phyloP scores from a whole-genome alignment of 768 basidiomycete species.

The Hypholoma sublateritium region DNA sequence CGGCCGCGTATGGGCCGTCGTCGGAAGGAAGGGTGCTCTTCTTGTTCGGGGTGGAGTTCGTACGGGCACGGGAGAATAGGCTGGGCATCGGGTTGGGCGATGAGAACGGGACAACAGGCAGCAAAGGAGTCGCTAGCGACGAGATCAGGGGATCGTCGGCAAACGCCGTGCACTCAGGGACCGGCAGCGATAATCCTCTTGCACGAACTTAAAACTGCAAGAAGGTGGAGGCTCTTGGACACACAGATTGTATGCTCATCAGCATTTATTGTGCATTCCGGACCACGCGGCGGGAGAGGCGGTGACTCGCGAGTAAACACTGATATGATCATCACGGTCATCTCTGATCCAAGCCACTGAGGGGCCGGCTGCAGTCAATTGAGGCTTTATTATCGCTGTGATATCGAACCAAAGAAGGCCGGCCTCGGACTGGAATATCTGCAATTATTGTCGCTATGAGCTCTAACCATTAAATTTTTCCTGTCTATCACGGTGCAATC shows the following conservation, averaged over 20 bases:
- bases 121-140: constrained; percentile 19
- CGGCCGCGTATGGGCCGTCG: constrained; percentile 21
- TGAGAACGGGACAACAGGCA: constrained; percentile 29
- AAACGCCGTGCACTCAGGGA: constrained; percentile 14
- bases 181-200: background rate
- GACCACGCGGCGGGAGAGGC: constrained; percentile 1
- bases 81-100: constrained; percentile 60
- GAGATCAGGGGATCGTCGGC: constrained; percentile 22
- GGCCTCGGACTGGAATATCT: no score
- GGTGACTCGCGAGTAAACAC: background rate
- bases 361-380: background rate
- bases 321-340: background rate
- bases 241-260: background rate
- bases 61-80: constrained; percentile 70
- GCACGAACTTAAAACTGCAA: background rate
- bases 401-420: no score
- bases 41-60: constrained; percentile 55
- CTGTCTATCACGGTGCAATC: no score
- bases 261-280: background rate
- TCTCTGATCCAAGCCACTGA: no score
- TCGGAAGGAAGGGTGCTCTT: constrained; percentile 28
- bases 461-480: no score
- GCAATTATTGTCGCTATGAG: no score
- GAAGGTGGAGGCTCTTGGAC: background rate
- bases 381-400: no score